These are phyloP conservation scores for Pelargonium myrrhifolium DNA, from an alignment of 441 rosid genomes.

Conservation along the genomic window DNA sequence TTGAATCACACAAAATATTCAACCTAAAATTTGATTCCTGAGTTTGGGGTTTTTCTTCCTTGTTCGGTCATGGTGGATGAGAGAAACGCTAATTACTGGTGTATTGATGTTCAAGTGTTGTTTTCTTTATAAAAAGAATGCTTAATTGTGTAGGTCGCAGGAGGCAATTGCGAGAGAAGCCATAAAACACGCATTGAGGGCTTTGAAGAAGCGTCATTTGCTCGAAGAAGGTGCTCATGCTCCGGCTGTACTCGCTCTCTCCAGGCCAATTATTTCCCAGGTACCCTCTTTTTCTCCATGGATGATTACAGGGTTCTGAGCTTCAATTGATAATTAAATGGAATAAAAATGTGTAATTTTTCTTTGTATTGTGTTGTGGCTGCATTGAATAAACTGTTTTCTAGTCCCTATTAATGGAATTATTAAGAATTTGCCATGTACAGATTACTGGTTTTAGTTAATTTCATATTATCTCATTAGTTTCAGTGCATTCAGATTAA, in stretches of 20 bases:
- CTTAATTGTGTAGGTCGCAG: conserved; percentile 41
- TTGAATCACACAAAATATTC: too few species aligned
- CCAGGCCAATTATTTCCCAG: conserved; percentile 75
- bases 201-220: conserved; percentile 75
- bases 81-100: neutral
- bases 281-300: conserved; percentile 22
- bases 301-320: neutral
- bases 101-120: conserved; percentile 3
- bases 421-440: neutral
- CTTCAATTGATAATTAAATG: too few species aligned
- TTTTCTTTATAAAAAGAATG: neutral
- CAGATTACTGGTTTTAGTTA: neutral
- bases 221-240: conserved; percentile 90
- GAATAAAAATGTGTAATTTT: too few species aligned
- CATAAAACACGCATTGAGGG: conserved; percentile 70
- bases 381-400: neutral
- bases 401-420: neutral
- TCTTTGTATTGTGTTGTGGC: neutral
- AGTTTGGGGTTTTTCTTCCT: neutral
- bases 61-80: too few species aligned
- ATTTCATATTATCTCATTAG: too few species aligned
- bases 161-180: conserved; percentile 57
- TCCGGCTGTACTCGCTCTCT: conserved; percentile 70
- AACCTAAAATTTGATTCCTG: too few species aligned
- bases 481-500: neutral